Base-by-base conservation (phyloP, 2,329 filamentous ascomycete genomes). In the Cladorrhinum sp. region DNA sequence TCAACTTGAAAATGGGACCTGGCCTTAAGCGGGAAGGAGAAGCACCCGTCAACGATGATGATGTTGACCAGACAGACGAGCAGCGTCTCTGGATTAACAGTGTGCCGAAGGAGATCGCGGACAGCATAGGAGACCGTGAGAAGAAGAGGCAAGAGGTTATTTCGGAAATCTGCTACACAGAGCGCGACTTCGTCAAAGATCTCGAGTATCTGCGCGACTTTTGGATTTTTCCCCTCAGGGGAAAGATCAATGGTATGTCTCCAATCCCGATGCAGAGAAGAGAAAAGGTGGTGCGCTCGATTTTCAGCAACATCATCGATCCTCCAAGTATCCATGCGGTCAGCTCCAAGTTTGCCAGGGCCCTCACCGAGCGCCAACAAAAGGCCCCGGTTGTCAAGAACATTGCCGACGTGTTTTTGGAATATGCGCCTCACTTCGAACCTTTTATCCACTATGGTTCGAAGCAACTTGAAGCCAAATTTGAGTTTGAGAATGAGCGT, bases 11-110 rank as follows among this genome's bases (percentile, higher is more conserved):
- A 77, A 91, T 93, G 64, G 91, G 93, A 67, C 92, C 92, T 27
- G 93, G 93, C 61, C 79, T 99, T 68, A 91, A 90, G 73, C 84
- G 83, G 66, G 81, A 85, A 54, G 81, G 83, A 50, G 78, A 80
- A 22, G 77, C 80, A 13, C 78, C 78, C 38, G 72, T 83, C 80
- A 72, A 95, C 70, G 93, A 96, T 70, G 92, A 96, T 68, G 91
- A 95, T 64, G 79, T 74, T 48, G 90, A 93, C 61, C 89, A 95
- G 69, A 91, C 89, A 29, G 92, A 97, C 71, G 93, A 98, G 74
- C 95, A 98, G 78, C 98, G 98, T 75, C 83, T 99, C 38, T 99
- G 95, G 95, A 99, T 99, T 76, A 98, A 98, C 74, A 96, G 93
- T 13, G 95, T 99, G 36, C 91, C 93, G 0, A 95, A 96, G 74